A percentile compares a stretch with the other conserved stretches of the same genome.
Evolutionary conservation across 257 asterid genomes (phyloP).

Genomic region (Petunia axillaris): DNA sequence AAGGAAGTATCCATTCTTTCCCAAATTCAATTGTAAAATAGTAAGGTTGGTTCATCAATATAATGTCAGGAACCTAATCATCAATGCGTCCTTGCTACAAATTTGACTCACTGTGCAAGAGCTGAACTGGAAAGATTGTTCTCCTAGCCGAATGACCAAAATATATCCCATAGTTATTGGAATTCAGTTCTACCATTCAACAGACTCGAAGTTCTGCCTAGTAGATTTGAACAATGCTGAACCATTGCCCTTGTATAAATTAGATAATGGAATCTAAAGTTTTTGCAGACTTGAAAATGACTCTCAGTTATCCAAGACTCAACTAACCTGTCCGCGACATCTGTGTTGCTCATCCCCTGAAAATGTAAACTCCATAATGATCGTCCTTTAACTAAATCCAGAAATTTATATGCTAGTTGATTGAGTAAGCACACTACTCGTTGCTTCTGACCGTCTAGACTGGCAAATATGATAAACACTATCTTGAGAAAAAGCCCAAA

Average conservation of each 20-base stretch:
- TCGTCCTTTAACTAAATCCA: too few species aligned
- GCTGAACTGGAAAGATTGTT: conserved; percentile 9
- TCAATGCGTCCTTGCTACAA: background rate
- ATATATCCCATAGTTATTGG: background rate
- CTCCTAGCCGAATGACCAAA: conserved; percentile 5
- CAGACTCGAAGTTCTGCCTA: background rate
- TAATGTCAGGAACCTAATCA: conserved; percentile 4
- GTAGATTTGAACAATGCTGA: background rate
- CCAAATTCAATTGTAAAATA: background rate
- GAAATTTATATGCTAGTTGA: background rate
- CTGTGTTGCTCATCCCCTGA: background rate
- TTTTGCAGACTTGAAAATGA: background rate
- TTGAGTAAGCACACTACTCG: background rate
- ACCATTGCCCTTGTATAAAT: background rate
- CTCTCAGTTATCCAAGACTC: background rate
- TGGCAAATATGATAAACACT: background rate
- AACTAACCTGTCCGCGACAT: background rate
- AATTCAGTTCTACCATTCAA: background rate
- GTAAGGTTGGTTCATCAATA: background rate
- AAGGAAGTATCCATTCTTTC: background rate
- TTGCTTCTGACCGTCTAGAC: background rate
- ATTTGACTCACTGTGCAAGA: conserved; percentile 5
- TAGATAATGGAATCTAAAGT: background rate
- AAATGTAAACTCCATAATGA: background rate
- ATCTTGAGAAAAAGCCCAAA: too few species aligned